Evolutionary conservation across 371 early-diverging fungal genomes (phyloP).

Genomic region (Saksenaea oblongispora): DNA sequence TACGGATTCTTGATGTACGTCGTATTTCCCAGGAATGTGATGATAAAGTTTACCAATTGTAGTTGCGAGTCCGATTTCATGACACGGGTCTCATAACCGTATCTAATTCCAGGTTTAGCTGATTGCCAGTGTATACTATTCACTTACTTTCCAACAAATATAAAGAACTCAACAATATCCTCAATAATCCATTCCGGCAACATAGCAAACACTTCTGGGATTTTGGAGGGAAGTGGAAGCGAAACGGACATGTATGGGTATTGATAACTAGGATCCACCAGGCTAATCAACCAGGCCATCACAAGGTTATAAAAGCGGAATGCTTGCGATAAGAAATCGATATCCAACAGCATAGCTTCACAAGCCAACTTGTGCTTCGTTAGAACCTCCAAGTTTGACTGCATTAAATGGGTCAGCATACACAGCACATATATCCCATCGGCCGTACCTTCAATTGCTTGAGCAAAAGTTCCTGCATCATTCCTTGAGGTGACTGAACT

Average conservation of each 20-base stretch:
- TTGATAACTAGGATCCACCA: conserved; percentile 53
- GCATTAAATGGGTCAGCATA: background rate
- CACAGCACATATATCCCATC: background rate
- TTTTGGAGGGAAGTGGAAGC: conserved; percentile 54
- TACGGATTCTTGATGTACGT: conserved; percentile 92
- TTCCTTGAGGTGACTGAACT: conserved; percentile 37
- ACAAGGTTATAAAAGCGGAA: conserved; percentile 81
- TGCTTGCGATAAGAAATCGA: conserved; percentile 55
- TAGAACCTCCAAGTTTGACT: conserved; percentile 57
- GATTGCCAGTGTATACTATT: background rate
- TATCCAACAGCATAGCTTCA: conserved; percentile 80
- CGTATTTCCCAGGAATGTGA: conserved; percentile 77
- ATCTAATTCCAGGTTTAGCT: conserved; percentile 18
- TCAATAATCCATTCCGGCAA: conserved; percentile 94
- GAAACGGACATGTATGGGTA: conserved; percentile 58
- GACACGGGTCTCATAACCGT: conserved; percentile 62
- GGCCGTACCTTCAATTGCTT: conserved; percentile 55
- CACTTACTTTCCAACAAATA: conserved; percentile 62
- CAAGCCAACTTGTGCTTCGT: conserved; percentile 67
- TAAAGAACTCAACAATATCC: conserved; percentile 78
- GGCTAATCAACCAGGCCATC: conserved; percentile 78
- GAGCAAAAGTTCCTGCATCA: conserved; percentile 54
- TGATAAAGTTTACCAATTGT: conserved; percentile 77
- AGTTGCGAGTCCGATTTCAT: conserved; percentile 62
- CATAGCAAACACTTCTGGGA: conserved; percentile 68